Conservation (phyloP, 176 grass and related monocot species). For the Phyllostachys edulis region DNA sequence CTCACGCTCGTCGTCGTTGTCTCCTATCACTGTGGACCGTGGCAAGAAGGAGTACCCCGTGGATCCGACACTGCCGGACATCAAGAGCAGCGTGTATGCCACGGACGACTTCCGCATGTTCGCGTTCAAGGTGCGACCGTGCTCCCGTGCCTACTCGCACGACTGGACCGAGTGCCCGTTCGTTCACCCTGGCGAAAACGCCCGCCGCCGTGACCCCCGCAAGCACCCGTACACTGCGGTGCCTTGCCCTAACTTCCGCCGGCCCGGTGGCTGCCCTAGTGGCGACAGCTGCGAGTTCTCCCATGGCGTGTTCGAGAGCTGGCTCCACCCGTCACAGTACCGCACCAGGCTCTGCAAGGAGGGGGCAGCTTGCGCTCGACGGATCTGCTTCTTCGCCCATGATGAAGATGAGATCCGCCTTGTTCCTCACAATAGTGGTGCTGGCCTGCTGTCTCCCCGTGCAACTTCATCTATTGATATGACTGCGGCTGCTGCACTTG, state of each 20-base stretch:
- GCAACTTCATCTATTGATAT: conserved; percentile 71
- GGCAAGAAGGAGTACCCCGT: conserved; percentile 82
- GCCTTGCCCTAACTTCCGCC: conserved; percentile 82
- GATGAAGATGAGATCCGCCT: conserved; percentile 80
- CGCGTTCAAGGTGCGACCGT: conserved; percentile 79
- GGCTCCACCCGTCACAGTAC: conserved; percentile 91
- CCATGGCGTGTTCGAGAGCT: conserved; percentile 92
- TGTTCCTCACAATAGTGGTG: conserved; percentile 53
- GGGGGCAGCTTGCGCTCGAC: conserved; percentile 58
- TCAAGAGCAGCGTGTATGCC: conserved; percentile 79
- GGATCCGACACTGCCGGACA: conserved; percentile 79
- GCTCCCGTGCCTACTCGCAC: conserved; percentile 82
- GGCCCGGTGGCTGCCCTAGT: conserved; percentile 61
- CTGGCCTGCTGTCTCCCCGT: conserved; percentile 65
- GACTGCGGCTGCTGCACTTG: conserved; percentile 57
- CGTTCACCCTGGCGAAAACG: conserved; percentile 84
- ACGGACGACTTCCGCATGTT: conserved; percentile 93
- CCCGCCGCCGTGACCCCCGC: conserved; percentile 72
- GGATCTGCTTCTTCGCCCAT: conserved; percentile 92
- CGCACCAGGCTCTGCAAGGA: conserved; percentile 92
- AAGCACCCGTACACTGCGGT: conserved; percentile 82
- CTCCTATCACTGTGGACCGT: conserved; percentile 50
- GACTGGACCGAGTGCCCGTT: conserved; percentile 98
- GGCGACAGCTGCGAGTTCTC: conserved; percentile 82
- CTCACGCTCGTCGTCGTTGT: conserved; percentile 49